These are phyloP conservation scores for Phytophthora fragariae DNA, from an alignment of 352 stramenopile species.

Conservation along the genomic window DNA sequence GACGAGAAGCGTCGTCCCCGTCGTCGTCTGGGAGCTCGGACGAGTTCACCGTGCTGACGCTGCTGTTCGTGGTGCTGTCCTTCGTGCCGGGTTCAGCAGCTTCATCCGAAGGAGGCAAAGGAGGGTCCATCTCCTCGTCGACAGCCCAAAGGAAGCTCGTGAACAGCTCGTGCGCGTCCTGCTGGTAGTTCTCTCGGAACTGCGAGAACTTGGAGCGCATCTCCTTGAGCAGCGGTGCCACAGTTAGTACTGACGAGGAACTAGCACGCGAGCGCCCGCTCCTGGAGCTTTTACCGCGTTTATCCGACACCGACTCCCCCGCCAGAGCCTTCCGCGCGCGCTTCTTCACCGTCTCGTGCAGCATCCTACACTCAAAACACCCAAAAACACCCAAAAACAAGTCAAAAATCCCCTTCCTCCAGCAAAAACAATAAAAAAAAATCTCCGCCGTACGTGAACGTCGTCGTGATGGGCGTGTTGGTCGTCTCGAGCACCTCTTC, in stretches of 20 bases:
- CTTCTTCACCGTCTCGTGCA: constrained; percentile 70
- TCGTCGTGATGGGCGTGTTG: constrained; percentile 89
- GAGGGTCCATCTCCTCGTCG: constrained; percentile 74
- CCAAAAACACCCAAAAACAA: background rate
- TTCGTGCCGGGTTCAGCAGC: background rate
- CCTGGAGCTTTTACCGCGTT: constrained; percentile 31
- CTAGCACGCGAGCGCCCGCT: constrained; percentile 29
- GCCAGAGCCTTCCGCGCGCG: constrained; percentile 42
- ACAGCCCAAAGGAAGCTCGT: constrained; percentile 92
- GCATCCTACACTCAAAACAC: constrained; percentile 41
- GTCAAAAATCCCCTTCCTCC: background rate
- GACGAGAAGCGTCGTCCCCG: constrained; percentile 27
- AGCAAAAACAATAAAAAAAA: background rate
- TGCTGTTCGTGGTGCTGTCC: constrained; percentile 34
- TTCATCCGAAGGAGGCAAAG: constrained; percentile 19
- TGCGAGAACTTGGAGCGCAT: constrained; percentile 88
- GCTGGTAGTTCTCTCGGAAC: constrained; percentile 96
- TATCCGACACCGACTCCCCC: constrained; percentile 21
- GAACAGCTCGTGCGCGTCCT: constrained; percentile 97
- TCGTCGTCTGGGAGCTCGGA: constrained; percentile 40
- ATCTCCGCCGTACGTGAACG: constrained; percentile 56
- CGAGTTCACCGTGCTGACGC: constrained; percentile 32
- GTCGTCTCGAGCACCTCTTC: constrained; percentile 67
- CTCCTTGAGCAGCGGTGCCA: constrained; percentile 68
- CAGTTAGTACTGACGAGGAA: constrained; percentile 59